Evolutionary conservation across 495 filamentous ascomycete genomes (phyloP), one percentile per base, ranked within the genome.

Genomic region (Beverwykella pulmonaria): DNA sequence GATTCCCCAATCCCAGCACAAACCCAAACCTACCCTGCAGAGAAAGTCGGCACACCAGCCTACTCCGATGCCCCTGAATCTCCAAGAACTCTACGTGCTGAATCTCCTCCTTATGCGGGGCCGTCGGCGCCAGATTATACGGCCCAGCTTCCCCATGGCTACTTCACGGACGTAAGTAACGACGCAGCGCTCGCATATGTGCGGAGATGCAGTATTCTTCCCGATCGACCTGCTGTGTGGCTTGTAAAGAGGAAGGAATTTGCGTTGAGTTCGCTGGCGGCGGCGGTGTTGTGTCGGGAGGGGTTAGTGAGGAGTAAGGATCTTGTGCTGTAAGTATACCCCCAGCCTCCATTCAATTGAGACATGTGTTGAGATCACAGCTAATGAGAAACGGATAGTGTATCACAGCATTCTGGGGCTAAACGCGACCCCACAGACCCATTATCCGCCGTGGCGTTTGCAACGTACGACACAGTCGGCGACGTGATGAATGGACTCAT

Each of bases 351-450:
- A 63, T 0, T 7, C 73, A 73, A 53, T 74, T 74, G 15, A 25
- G 25, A 26, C 9, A 10, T 25, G 19, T 27, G 26, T 19, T 12
- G 3, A 41, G 29, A 25, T 1, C 9, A 27, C 36, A 30, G 27
- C 44, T 50, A 2, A 61, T 25, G 10, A 27, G 22, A 46, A 14
- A 36, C 6, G 25, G 25, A 49, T 32, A 61, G 58, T 17, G 47
- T 66, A 1, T 66, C 63, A 12, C 63, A 50, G 26, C 59, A 56
- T 2, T 23, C 63, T 8, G 76, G 76, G 19, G 62, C 62, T 2
- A 75, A 78, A 15, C 69, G 76, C n/a, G 76, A 75, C 15, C 76
- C 76, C 0, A 73, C 65, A 60, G 76, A 78, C 59, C 76, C 76
- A 0, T 69, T 78, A 53, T 67, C 73, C 17, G 76, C 73, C 23